Percentiles rank a stretch among this genome's conserved stretches.
These are phyloP conservation scores for Hanseniaspora hatyaiensis DNA, from an alignment of 805 yeast genomes.

Conservation along the genomic window DNA sequence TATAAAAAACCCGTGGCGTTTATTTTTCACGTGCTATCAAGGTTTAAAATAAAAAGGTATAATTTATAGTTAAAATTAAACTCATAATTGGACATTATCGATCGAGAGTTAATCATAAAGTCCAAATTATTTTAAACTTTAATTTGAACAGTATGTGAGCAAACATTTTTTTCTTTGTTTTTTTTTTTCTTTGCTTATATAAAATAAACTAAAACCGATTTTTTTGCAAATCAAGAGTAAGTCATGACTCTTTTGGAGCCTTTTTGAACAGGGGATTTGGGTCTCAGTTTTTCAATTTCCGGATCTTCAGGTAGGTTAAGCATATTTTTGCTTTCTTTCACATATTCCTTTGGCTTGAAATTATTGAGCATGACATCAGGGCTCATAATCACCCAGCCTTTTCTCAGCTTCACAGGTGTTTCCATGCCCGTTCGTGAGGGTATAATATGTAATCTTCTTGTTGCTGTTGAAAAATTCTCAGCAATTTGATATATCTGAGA, in stretches of 20 bases:
- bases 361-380: slow-evolving; percentile 73
- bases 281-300: slow-evolving; percentile 72
- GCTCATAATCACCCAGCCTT: slow-evolving; percentile 84
- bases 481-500: slow-evolving; percentile 66
- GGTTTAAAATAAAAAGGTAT: too few species aligned
- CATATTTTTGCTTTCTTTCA: slow-evolving; percentile 33
- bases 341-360: slow-evolving; percentile 42
- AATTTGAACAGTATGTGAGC: too few species aligned
- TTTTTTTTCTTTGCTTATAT: too few species aligned
- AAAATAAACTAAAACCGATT: too few species aligned
- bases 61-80: neutral
- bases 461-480: slow-evolving; percentile 78
- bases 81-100: neutral
- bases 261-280: slow-evolving; percentile 56
- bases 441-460: slow-evolving; percentile 70
- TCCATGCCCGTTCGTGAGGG: slow-evolving; percentile 61
- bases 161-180: too few species aligned
- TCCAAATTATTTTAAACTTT: neutral
- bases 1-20: neutral
- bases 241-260: slow-evolving; percentile 8
- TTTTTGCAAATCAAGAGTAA: neutral
- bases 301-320: slow-evolving; percentile 51
- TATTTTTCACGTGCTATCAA: too few species aligned
- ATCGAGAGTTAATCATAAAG: neutral
- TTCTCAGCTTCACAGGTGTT: slow-evolving; percentile 52